Conservation (phyloP, 306 rosid species). For the Vigna hirtella region DNA sequence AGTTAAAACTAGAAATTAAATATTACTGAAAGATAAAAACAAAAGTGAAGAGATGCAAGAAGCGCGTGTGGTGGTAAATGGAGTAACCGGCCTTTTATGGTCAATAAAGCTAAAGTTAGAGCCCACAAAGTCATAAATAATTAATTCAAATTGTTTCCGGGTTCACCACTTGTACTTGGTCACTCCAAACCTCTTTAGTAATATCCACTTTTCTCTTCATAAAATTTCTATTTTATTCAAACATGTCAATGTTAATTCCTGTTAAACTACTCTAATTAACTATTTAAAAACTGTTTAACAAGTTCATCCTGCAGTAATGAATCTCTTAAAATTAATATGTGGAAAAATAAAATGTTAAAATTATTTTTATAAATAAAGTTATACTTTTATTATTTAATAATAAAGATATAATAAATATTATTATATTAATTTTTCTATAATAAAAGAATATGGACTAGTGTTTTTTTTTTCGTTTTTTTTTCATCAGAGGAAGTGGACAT, state of each 20-base stretch:
- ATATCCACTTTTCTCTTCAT: background rate
- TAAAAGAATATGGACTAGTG: no score
- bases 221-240: background rate
- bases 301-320: background rate
- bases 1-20: no score
- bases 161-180: background rate
- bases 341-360: no score
- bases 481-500: background rate
- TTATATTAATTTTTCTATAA: no score
- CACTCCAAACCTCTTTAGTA: background rate
- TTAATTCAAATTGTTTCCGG: background rate
- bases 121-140: background rate
- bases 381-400: no score
- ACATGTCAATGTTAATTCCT: background rate
- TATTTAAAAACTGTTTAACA: background rate
- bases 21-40: no score
- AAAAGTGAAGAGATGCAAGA: accelerated
- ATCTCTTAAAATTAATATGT: no score
- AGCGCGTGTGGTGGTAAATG: no score
- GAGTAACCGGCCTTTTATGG: background rate
- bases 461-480: no score
- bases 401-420: no score
- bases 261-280: background rate
- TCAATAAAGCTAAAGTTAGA: background rate
- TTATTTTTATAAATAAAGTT: no score